Evolutionary conservation across 352 stramenopile species (phyloP), one percentile per base, ranked within the genome.

Genomic region (Globisporangium irregulare): DNA sequence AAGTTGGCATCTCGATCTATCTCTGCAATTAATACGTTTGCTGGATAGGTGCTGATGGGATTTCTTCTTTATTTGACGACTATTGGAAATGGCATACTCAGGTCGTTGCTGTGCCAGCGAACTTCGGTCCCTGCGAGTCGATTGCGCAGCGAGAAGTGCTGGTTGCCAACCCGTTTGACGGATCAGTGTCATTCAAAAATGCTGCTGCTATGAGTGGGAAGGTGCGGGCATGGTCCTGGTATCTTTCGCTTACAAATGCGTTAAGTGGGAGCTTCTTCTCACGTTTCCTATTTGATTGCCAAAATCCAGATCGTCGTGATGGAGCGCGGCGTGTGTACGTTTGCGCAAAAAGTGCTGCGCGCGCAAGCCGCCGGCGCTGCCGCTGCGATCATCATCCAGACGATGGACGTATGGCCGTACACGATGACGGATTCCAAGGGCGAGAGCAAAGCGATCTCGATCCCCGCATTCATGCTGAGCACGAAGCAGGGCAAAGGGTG

Each of bases 401-500:
- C 79, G 0, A 71, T 80, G 22, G 82, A 92, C 57, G 71, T 94
- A 8, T 94, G 86, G 86, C 86, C 86, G 25, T 94, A 94, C 73
- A 91, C 80, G 20, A 94, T 94, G 86, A 94, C 84, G 29, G 86
- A 94, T 67, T 92, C 82, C 0, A 88, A 77, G 32, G 82, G 81
- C 9, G 84, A 92, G 70, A 87, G 84, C 68, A 70, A 71, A 12
- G 59, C 66, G 18, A 73, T 92, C 22, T 71, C 68, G 38, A 94
- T 94, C 59, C 86, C 86, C 24, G 76, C 84, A 9, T 92, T 92
- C 66, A 94, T 94, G 84, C 84, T 94, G 53, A 92, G 84, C 58
- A 68, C 73, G 9, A 90, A 88, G 63, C 80, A 89, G 61, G 86
- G 86, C 70, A 79, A 81, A 54, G 75, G 81, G 86, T 92, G 70